These are phyloP conservation scores for Yamadazyma aaseri DNA, from an alignment of 1,139 yeast genomes.

Conservation along the genomic window DNA sequence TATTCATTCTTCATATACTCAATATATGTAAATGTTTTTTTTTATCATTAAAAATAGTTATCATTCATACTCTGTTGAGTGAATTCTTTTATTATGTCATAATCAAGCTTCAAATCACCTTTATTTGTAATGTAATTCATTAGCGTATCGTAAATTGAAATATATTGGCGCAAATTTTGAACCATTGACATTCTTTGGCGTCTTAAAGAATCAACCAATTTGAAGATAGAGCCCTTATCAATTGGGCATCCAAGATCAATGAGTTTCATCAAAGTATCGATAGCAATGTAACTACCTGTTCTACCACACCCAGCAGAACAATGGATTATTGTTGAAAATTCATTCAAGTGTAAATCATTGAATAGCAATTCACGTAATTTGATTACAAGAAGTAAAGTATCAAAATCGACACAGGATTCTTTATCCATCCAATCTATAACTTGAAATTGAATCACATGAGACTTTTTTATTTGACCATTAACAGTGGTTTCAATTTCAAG, in stretches of 20 bases:
- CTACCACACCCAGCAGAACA: slow-evolving; percentile 95
- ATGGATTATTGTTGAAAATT: slow-evolving; percentile 62
- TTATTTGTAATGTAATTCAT: slow-evolving; percentile 19
- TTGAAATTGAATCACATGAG: slow-evolving; percentile 47
- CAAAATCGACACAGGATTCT: slow-evolving; percentile 38
- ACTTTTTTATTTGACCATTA: slow-evolving; percentile 19
- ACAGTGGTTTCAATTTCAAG: slow-evolving; percentile 17
- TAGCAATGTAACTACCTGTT: slow-evolving; percentile 80
- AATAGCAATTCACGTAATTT: slow-evolving; percentile 36
- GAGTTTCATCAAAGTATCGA: slow-evolving; percentile 59
- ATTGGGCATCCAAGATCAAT: slow-evolving; percentile 12
- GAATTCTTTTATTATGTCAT: slow-evolving; percentile 1
- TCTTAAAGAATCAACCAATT: slow-evolving; percentile 59
- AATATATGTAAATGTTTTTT: too few species aligned
- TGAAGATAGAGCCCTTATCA: slow-evolving; percentile 27
- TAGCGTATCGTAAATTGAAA: slow-evolving; percentile 62
- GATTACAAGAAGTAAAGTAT: slow-evolving; percentile 43
- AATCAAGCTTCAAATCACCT: neutral
- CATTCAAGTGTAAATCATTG: slow-evolving; percentile 13
- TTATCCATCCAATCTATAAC: slow-evolving; percentile 55
- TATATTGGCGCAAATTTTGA: slow-evolving; percentile 72
- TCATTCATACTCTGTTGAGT: neutral
- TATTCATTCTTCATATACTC: neutral
- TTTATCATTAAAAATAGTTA: too few species aligned
- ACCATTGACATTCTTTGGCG: slow-evolving; percentile 81